Evolutionary conservation across 2,329 filamentous ascomycete genomes (phyloP).

Genomic region (Pseudocercospora crystallina): DNA sequence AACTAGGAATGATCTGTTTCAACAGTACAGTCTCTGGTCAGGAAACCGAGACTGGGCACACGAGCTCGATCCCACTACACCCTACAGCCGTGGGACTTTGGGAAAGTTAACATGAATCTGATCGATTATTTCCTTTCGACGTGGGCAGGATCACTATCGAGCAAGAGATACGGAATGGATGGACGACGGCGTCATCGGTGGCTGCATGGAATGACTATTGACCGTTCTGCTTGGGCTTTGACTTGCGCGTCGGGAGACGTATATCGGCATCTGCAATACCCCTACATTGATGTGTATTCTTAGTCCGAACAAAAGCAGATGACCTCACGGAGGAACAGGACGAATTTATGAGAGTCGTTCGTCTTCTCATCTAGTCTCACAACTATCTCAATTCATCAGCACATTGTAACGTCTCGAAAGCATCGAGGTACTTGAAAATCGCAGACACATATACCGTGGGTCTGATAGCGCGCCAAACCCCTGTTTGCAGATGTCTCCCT

Average conservation of each 20-base stretch:
- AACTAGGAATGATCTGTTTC: conserved; percentile 10
- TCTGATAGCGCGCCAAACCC: too few species aligned
- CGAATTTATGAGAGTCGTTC: background rate
- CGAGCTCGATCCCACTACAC: conserved; percentile 1
- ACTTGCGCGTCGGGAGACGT: background rate
- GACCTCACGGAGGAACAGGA: background rate
- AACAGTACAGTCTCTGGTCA: conserved; percentile 7
- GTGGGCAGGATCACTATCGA: too few species aligned
- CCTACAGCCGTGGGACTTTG: conserved; percentile 1
- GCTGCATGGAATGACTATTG: conserved; percentile 1
- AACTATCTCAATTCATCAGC: background rate
- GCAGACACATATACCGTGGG: too few species aligned
- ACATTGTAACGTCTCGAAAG: too few species aligned
- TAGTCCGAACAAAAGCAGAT: conserved; percentile 3
- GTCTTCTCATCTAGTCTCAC: background rate
- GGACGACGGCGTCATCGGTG: background rate
- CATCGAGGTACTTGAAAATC: too few species aligned
- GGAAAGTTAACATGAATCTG: background rate
- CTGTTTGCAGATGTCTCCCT: too few species aligned
- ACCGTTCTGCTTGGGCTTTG: background rate
- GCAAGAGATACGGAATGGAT: background rate
- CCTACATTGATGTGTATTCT: conserved; percentile 1
- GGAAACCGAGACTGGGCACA: background rate
- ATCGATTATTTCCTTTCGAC: background rate
- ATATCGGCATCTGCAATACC: background rate